Evolutionary conservation across 1,139 yeast species (phyloP).

Genomic region (Blastobotrys arbuscula): DNA sequence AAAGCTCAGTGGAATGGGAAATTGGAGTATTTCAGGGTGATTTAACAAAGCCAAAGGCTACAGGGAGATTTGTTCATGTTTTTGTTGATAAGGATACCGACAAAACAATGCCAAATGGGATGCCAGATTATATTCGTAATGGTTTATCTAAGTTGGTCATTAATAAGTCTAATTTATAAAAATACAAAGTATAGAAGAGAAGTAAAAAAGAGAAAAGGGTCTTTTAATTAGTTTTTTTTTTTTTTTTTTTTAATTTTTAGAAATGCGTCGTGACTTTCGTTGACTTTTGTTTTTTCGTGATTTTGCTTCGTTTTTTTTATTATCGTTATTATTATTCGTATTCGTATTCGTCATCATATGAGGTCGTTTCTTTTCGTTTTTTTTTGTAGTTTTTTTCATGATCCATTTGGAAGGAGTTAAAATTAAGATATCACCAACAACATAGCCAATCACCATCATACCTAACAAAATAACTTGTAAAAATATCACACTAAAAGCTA

Average conservation of each 20-base stretch:
- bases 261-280: neutral
- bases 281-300: no score
- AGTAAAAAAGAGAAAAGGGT: neutral
- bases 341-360: no score
- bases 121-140: slow-evolving; percentile 20
- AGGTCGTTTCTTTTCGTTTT: neutral
- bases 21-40: slow-evolving; percentile 30
- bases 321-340: no score
- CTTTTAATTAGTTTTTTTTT: neutral
- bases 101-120: slow-evolving; percentile 24
- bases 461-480: slow-evolving; percentile 27
- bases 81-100: slow-evolving; percentile 28
- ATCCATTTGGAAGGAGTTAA: slow-evolving; percentile 15
- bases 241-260: neutral
- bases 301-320: neutral
- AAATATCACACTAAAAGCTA: slow-evolving; percentile 22
- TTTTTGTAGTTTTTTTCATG: neutral
- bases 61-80: slow-evolving; percentile 30
- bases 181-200: neutral
- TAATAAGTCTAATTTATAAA: slow-evolving; percentile 6
- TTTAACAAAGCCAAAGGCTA: slow-evolving; percentile 25
- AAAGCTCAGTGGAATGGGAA: slow-evolving; percentile 29
- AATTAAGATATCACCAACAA: slow-evolving; percentile 26
- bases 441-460: slow-evolving; percentile 27
- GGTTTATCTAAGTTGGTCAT: slow-evolving; percentile 19